Percentiles rank a stretch among this genome's conserved stretches.
These are phyloP conservation scores for Acorus calamus DNA, from an alignment of 106 monocot genomes.

Conservation along the genomic window DNA sequence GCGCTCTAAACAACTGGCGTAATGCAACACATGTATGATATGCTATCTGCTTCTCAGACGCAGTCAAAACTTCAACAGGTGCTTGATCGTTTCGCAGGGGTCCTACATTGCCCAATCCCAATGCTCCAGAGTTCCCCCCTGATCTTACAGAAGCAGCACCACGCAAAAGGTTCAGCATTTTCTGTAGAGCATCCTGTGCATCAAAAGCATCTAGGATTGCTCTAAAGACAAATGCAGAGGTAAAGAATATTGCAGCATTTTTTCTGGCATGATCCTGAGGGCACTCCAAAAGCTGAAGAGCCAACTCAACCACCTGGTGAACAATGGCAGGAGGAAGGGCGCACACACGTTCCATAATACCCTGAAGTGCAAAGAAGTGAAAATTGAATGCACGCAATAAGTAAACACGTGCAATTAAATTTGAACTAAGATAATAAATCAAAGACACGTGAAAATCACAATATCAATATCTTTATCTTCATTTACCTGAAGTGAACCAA, in stretches of 20 bases:
- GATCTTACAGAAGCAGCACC: slow-evolving; percentile 73
- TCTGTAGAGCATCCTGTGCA: slow-evolving; percentile 76
- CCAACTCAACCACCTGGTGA: slow-evolving; percentile 63
- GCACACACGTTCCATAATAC: slow-evolving; percentile 93
- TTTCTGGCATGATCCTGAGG: slow-evolving; percentile 85
- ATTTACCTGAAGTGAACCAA: slow-evolving; percentile 92
- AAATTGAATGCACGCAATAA: not conserved
- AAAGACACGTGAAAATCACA: not conserved
- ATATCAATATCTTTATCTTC: not conserved
- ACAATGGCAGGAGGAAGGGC: slow-evolving; percentile 65
- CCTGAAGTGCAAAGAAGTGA: slow-evolving; percentile 27
- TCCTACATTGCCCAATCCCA: slow-evolving; percentile 30
- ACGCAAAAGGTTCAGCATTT: slow-evolving; percentile 64
- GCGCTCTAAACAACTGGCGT: slow-evolving; percentile 83
- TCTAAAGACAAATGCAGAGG: slow-evolving; percentile 82
- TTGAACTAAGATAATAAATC: not conserved
- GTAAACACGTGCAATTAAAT: slow-evolving; percentile 1
- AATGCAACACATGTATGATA: slow-evolving; percentile 86
- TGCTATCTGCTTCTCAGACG: slow-evolving; percentile 87
- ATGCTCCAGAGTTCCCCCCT: slow-evolving; percentile 56
- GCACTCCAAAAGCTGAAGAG: slow-evolving; percentile 83
- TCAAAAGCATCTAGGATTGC: slow-evolving; percentile 87
- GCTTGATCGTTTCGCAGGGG: slow-evolving; percentile 51
- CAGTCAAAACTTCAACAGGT: slow-evolving; percentile 72
- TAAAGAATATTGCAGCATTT: slow-evolving; percentile 83